A percentile compares a stretch with the other conserved stretches of the same genome.
Evolutionary conservation across 1,284 basidiomycete genomes (phyloP).

Genomic region (Cutaneotrichosporon curvatum): DNA sequence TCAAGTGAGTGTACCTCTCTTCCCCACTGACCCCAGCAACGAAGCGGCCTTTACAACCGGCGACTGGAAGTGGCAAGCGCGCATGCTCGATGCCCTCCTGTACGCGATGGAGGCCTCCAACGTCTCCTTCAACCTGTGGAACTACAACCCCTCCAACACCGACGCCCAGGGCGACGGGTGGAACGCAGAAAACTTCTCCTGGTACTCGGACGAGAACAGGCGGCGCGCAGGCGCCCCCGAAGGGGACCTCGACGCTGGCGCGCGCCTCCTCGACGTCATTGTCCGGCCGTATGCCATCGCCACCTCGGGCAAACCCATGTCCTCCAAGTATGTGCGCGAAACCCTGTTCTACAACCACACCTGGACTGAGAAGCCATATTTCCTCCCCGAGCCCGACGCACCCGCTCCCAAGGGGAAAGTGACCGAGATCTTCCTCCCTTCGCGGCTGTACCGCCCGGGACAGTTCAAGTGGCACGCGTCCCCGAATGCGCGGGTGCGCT

Average conservation of each 20-base stretch:
- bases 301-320: constrained; percentile 38
- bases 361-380: constrained; percentile 21
- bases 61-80: constrained; percentile 69
- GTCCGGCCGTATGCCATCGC: constrained; percentile 51
- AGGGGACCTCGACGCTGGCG: constrained; percentile 65
- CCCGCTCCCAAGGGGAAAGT: constrained; percentile 52
- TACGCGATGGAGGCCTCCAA: constrained; percentile 65
- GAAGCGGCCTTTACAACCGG: constrained; percentile 64
- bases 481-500: constrained; percentile 22
- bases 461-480: constrained; percentile 21
- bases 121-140: constrained; percentile 82
- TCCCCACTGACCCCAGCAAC: constrained; percentile 48
- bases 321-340: constrained; percentile 23
- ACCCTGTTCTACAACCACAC: constrained; percentile 28
- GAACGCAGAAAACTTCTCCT: constrained; percentile 95
- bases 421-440: constrained; percentile 74
- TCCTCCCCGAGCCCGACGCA: constrained; percentile 22
- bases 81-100: constrained; percentile 85
- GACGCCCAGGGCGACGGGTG: constrained; percentile 77
- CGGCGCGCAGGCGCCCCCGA: constrained; percentile 38
- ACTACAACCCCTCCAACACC: constrained; percentile 83
- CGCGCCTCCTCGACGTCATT: constrained; percentile 65
- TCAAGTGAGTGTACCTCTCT: constrained; percentile 60
- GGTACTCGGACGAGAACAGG: constrained; percentile 59
- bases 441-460: constrained; percentile 22